Conservation (phyloP, 2,329 filamentous ascomycete genomes). For the Kalmusia sp. region DNA sequence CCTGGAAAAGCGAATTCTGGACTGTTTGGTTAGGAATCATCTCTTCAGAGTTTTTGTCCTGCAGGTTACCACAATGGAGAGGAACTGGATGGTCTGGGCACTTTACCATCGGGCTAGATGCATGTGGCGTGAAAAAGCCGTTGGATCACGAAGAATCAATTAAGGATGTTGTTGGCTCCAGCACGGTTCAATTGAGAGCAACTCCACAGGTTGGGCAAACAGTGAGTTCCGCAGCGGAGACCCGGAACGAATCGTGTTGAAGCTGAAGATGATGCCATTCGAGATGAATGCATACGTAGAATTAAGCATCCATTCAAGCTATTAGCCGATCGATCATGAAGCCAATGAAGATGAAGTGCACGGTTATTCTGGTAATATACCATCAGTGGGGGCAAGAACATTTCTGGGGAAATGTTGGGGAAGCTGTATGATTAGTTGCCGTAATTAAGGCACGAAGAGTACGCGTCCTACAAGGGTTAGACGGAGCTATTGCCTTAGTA, state of each 20-base stretch:
- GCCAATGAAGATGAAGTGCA: constrained; percentile 17
- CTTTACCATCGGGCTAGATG: constrained; percentile 1
- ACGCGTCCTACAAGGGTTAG: background rate
- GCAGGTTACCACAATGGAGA: background rate
- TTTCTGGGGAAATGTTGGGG: constrained; percentile 22
- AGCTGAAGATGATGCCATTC: constrained; percentile 18
- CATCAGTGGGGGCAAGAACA: constrained; percentile 18
- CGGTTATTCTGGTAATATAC: constrained; percentile 21
- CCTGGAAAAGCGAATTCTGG: background rate
- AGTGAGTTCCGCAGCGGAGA: background rate
- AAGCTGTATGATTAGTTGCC: constrained; percentile 1
- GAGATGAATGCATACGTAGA: constrained; percentile 15
- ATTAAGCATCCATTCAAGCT: constrained; percentile 31
- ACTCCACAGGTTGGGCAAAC: background rate
- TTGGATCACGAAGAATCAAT: background rate
- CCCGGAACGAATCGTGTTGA: constrained; percentile 5
- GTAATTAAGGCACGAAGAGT: constrained; percentile 2
- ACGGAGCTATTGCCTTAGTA: no score
- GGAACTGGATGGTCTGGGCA: background rate
- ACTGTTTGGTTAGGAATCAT: background rate
- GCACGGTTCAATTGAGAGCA: background rate
- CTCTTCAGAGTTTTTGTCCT: background rate
- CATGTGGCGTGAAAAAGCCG: constrained; percentile 6
- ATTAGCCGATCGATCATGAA: constrained; percentile 27
- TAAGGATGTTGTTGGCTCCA: background rate